Evolutionary conservation across 768 basidiomycete genomes (phyloP), one percentile per base, ranked within the genome.

Genomic region (Mycena maculata): DNA sequence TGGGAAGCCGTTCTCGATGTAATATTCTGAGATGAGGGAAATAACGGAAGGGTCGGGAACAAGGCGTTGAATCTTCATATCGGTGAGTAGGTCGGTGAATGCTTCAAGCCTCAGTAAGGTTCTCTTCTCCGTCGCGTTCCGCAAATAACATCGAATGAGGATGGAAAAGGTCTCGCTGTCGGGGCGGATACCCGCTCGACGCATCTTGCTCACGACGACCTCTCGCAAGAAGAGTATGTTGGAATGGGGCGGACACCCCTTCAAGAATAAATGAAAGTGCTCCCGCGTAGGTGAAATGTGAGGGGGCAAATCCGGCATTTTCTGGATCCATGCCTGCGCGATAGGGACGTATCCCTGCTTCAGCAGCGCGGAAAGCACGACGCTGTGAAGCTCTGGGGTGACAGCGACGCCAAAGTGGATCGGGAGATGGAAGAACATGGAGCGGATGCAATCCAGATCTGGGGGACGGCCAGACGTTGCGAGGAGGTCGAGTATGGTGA

Each of bases 191-290:
- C 69, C 69, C 18, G 62, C 45, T 20, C 28, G 73, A 42, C 73
- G 76, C 81, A 83, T 82, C 64, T 50, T 53, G 67, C 77, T 70
- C 65, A 79, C 73, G 67, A 83, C 73, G 28, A 77, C 68, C 68
- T 76, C 77, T 49, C 77, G 82, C 71, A 82, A 59, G 65, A 77
- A 77, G 30, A 72, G 74, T 65, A 80, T 77, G 2, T 77, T 67
- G 15, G 75, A 72, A n/a, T 77, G 71, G 38, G 76, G 69, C 12
- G 73, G 71, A 66, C 78, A 81, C 15, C 77, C 76, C 39, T 84
- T 79, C 38, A 92, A 77, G 67, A 89, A 83, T 12, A 82, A 65
- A 67, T 90, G 85, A 79, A 88, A 88, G 62, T 89, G 88, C 23
- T 84, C 79, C 39, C 84, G 76, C 25, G 84, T 82, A 0, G 89